Conservation (phyloP, 73 alveolate species). For the Paraurostyla sp. region DNA sequence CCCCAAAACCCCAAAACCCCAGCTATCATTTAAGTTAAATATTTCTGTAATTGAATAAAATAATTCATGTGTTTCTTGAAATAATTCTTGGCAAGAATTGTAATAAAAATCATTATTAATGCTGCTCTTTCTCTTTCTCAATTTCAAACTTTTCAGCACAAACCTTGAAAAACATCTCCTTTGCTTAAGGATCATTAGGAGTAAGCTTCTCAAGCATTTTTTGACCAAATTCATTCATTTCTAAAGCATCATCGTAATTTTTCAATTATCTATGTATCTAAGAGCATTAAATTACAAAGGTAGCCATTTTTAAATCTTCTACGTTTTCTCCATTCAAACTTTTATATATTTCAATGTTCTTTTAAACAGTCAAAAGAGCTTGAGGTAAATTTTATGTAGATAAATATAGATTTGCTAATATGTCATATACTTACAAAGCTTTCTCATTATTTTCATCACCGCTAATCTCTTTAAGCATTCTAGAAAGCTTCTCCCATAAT, state of each 20-base stretch:
- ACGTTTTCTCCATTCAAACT: slow-evolving; percentile 27
- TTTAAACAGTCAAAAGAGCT: neutral
- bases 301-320: neutral
- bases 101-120: too few species aligned
- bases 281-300: neutral
- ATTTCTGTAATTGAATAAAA: too few species aligned
- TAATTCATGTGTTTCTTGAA: too few species aligned
- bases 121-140: too few species aligned
- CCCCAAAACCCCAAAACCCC: too few species aligned
- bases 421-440: neutral
- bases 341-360: slow-evolving; percentile 2
- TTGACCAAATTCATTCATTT: neutral
- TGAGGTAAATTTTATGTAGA: neutral
- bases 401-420: neutral
- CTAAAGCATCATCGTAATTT: slow-evolving; percentile 18
- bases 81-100: too few species aligned
- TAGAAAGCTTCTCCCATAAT: slow-evolving; percentile 24
- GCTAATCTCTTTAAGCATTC: slow-evolving; percentile 18
- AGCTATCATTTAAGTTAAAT: too few species aligned
- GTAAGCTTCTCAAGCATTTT: slow-evolving; percentile 11
- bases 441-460: slow-evolving; percentile 50
- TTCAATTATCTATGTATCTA: neutral
- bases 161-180: too few species aligned
- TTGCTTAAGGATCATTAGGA: neutral
- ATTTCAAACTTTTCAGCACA: too few species aligned